A percentile compares a stretch with the other conserved stretches of the same genome.
phyloP scores from a whole-genome alignment of 2,329 filamentous ascomycete species.

The Hypoxylon sp. region DNA sequence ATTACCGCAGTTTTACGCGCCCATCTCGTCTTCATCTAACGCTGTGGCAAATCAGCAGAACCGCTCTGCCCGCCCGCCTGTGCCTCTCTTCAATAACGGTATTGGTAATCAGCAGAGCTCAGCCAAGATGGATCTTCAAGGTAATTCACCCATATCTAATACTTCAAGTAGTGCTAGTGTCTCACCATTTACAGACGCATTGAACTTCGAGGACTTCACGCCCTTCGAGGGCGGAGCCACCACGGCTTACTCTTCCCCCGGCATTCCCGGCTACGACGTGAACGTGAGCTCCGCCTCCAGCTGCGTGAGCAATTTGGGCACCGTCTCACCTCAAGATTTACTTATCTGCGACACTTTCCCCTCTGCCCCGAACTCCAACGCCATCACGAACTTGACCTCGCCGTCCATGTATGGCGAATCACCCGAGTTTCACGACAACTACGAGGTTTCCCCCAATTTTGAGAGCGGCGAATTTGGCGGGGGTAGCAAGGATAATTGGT shows the following conservation, averaged over 20 bases:
- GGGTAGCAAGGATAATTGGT: conserved; percentile 71
- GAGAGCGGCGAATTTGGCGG: conserved; percentile 67
- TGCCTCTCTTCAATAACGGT: conserved; percentile 76
- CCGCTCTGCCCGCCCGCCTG: conserved; percentile 70
- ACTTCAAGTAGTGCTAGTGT: conserved; percentile 14
- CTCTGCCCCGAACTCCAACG: conserved; percentile 84
- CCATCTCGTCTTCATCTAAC: conserved; percentile 70
- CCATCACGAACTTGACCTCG: conserved; percentile 86
- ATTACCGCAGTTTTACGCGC: conserved; percentile 71
- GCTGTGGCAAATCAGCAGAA: conserved; percentile 67
- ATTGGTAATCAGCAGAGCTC: conserved; percentile 61
- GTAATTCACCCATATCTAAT: conserved; percentile 55
- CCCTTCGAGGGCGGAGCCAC: conserved; percentile 65
- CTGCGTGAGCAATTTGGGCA: conserved; percentile 69
- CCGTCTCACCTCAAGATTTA: conserved; percentile 87
- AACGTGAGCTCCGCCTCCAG: conserved; percentile 59
- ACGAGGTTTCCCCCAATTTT: conserved; percentile 84
- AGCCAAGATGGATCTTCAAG: conserved; percentile 67
- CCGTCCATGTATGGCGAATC: conserved; percentile 84
- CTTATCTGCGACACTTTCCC: conserved; percentile 74
- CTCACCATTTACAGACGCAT: conserved; percentile 61
- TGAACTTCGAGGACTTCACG: conserved; percentile 69
- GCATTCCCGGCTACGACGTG: conserved; percentile 65
- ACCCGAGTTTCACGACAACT: conserved; percentile 76
- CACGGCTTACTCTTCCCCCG: conserved; percentile 66